Base-by-base conservation (phyloP, 257 asterid species). In the Ilex asprella region DNA sequence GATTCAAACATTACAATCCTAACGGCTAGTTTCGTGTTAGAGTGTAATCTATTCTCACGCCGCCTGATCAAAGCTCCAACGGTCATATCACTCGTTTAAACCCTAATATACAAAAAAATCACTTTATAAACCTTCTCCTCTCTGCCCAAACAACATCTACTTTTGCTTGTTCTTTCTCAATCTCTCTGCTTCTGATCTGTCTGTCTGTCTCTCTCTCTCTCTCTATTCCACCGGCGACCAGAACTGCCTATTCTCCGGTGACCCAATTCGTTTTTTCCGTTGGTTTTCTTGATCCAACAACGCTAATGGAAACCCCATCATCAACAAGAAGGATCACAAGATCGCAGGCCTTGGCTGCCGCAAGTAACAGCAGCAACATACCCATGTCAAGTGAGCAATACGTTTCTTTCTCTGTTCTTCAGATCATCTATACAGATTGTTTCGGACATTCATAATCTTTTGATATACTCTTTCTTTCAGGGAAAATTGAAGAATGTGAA, bases 251-350 rank as follows among this genome's bases (percentile, higher is more conserved):
- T 29, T 57, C 50, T 39, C 60, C 51, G 58, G 71, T 61, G 35
- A 51, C 65, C 63, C 51, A 31, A 44, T 14, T 53, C 57, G 15
- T 46, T 11, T 35, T 61, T 14, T 35, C 10, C 16, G 27, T 52
- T 16, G 46, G 39, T 21, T 10, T 68, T 64, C 31, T 35, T 63
- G 56, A 43, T 66, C n/a, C 44, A 15, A 6, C 8, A 16, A 39
- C 16, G 54, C 29, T 67, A 74, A 91, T 88, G 98, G 95, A 86
- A 73, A 84, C 96, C 58, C 96, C 96, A 52, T 86, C 85, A 58
- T 80, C 95, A 56, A 62, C 89, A 52, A 79, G 90, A 79, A 82
- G 96, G 72, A 70, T 80, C 15, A 91, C 96, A 31, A 67, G 96
- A 86, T 91, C 98, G 1, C 95, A 84, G 52, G 62, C 88, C 32